These are phyloP conservation scores for Taphrina wiesneri DNA, from an alignment of 1,139 yeast species.

Conservation along the genomic window DNA sequence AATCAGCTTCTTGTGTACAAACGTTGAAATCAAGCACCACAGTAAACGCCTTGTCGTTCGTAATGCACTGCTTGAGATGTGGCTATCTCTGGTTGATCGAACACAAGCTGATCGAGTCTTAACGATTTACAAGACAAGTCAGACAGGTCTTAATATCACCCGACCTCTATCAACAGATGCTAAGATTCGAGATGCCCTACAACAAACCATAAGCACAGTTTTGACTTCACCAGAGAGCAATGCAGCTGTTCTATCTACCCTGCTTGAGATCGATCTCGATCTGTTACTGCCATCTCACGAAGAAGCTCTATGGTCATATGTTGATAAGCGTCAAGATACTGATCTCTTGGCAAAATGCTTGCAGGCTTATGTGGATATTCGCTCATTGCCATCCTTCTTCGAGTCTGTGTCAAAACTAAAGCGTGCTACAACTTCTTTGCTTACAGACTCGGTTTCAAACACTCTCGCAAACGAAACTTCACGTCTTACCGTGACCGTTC, in stretches of 20 bases:
- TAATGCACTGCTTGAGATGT: not conserved
- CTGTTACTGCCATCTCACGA: not conserved
- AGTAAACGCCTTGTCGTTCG: not conserved
- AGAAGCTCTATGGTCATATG: not conserved
- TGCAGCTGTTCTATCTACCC: not conserved
- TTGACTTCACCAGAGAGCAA: not conserved
- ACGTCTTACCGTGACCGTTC: not conserved
- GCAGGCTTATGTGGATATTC: constrained; percentile 5
- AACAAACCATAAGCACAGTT: not conserved
- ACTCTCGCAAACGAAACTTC: not conserved
- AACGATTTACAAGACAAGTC: not conserved
- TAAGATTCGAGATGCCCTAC: not conserved
- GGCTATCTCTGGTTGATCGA: not conserved
- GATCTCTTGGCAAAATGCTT: not conserved
- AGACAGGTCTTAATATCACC: not conserved
- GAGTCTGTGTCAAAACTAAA: not conserved
- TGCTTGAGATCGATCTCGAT: constrained; percentile 3
- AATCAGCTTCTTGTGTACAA: not conserved
- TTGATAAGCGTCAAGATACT: not conserved
- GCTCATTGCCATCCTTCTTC: not conserved
- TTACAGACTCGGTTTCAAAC: not conserved
- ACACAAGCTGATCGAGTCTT: not conserved
- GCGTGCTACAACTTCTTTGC: not conserved
- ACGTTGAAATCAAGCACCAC: not conserved
- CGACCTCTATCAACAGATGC: constrained; percentile 5